Percentiles rank a stretch among this genome's conserved stretches.
These are phyloP conservation scores for Rhododendron molle DNA, from an alignment of 148 eudicot species.

Conservation along the genomic window DNA sequence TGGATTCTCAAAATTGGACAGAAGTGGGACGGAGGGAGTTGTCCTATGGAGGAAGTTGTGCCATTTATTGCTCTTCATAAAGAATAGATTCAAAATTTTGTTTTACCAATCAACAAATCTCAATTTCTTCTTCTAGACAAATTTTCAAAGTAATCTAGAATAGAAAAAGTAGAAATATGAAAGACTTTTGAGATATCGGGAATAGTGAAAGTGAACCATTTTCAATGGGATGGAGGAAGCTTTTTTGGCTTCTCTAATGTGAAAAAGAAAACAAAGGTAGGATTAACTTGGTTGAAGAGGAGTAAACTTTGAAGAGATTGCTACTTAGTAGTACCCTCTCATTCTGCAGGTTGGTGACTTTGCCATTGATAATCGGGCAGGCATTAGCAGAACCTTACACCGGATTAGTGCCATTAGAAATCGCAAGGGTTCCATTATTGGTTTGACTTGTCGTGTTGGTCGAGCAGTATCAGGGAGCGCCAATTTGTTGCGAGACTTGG, in stretches of 20 bases:
- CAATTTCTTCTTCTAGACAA: neutral
- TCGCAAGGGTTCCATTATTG: slow-evolving; percentile 78
- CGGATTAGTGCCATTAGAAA: slow-evolving; percentile 93
- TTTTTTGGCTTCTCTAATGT: neutral
- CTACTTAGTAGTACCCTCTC: neutral
- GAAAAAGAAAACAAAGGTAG: neutral
- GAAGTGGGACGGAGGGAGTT: neutral
- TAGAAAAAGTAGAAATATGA: neutral
- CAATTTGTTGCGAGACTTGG: slow-evolving; percentile 73
- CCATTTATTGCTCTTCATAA: neutral
- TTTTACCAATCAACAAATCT: neutral
- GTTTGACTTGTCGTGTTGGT: slow-evolving; percentile 93
- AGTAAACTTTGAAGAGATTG: neutral
- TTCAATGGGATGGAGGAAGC: neutral
- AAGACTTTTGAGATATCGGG: neutral
- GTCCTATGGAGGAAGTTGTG: neutral
- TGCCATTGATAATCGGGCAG: slow-evolving; percentile 90
- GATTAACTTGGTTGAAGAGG: neutral
- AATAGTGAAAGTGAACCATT: neutral
- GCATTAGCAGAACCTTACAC: slow-evolving; percentile 88
- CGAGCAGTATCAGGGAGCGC: slow-evolving; percentile 95
- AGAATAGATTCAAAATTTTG: neutral
- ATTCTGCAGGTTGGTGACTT: slow-evolving; percentile 87
- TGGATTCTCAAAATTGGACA: neutral
- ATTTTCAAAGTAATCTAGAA: neutral